phyloP scores from a whole-genome alignment of 768 basidiomycete species.

The Psilocybe azurescens region DNA sequence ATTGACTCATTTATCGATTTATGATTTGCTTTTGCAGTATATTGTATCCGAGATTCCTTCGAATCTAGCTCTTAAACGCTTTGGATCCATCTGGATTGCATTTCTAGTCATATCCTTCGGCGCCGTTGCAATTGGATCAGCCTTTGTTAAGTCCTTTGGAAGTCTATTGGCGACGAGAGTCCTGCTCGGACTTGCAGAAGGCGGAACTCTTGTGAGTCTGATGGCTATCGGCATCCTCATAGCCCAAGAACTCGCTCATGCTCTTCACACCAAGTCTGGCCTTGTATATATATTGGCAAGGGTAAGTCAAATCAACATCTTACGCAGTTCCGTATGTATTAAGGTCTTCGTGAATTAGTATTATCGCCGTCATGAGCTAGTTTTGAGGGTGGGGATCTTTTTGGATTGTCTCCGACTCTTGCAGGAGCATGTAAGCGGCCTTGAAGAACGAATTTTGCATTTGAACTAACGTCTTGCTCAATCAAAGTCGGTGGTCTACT shows the following conservation, averaged over 20 bases:
- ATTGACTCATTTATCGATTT: neutral
- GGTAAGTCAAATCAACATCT: slow-evolving; percentile 27
- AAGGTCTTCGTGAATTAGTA: slow-evolving; percentile 24
- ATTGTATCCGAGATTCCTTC: slow-evolving; percentile 45
- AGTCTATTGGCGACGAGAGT: slow-evolving; percentile 42
- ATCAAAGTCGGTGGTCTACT: slow-evolving; percentile 41
- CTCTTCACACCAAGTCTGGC: slow-evolving; percentile 33
- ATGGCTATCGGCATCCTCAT: neutral
- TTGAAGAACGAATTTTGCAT: too few species aligned
- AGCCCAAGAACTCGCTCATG: neutral
- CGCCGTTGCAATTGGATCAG: slow-evolving; percentile 40
- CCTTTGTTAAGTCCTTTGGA: slow-evolving; percentile 40
- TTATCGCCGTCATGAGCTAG: slow-evolving; percentile 39
- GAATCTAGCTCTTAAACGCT: slow-evolving; percentile 45
- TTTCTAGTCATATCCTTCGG: slow-evolving; percentile 44
- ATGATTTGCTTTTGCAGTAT: slow-evolving; percentile 30
- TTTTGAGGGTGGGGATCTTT: slow-evolving; percentile 41
- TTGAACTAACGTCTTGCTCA: neutral
- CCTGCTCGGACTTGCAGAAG: slow-evolving; percentile 47
- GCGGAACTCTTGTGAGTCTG: slow-evolving; percentile 43
- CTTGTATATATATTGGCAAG: slow-evolving; percentile 43
- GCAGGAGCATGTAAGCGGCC: slow-evolving; percentile 38
- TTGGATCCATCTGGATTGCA: slow-evolving; percentile 44
- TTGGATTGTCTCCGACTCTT: slow-evolving; percentile 37
- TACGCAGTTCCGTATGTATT: neutral